Conservation (phyloP, 1,284 basidiomycete species). For the Boletus albobrunnescens region DNA sequence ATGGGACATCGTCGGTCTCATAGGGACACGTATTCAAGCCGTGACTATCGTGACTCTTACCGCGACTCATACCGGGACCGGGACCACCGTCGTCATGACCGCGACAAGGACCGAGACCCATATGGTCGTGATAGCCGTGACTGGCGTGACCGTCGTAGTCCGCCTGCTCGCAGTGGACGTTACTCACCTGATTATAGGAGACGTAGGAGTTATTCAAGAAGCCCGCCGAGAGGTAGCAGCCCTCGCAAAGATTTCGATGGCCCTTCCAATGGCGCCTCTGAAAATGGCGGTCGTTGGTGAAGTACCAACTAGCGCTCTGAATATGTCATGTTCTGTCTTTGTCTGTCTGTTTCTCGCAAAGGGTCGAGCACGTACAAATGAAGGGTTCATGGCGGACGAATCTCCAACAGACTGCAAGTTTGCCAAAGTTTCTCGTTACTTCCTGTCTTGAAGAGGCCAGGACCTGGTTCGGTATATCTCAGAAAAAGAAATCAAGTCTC, state of each 20-base stretch:
- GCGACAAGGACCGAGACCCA: conserved; percentile 54
- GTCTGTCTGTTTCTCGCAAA: conserved; percentile 28
- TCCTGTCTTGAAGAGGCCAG: conserved; percentile 36
- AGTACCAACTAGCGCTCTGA: conserved; percentile 14
- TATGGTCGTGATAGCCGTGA: conserved; percentile 55
- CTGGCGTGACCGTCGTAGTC: conserved; percentile 65
- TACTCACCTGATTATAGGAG: conserved; percentile 72
- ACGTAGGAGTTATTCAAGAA: conserved; percentile 73
- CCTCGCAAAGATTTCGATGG: conserved; percentile 57
- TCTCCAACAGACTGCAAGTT: conserved; percentile 31
- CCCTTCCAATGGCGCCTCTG: conserved; percentile 33
- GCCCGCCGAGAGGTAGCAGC: conserved; percentile 73
- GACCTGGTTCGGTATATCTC: conserved; percentile 37
- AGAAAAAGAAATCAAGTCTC: conserved; percentile 46
- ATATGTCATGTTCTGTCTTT: conserved; percentile 25
- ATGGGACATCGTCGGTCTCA: conserved; percentile 82
- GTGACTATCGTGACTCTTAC: conserved; percentile 45
- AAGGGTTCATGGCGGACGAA: conserved; percentile 37
- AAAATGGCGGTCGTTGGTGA: conserved; percentile 48
- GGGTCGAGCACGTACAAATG: conserved; percentile 32
- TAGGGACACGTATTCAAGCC: conserved; percentile 49
- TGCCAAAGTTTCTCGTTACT: conserved; percentile 36
- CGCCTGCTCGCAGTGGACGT: conserved; percentile 56
- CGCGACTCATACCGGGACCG: conserved; percentile 52
- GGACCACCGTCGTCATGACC: conserved; percentile 47